These are phyloP conservation scores for Lentinula detonsa DNA, from an alignment of 768 basidiomycete species.

Conservation along the genomic window DNA sequence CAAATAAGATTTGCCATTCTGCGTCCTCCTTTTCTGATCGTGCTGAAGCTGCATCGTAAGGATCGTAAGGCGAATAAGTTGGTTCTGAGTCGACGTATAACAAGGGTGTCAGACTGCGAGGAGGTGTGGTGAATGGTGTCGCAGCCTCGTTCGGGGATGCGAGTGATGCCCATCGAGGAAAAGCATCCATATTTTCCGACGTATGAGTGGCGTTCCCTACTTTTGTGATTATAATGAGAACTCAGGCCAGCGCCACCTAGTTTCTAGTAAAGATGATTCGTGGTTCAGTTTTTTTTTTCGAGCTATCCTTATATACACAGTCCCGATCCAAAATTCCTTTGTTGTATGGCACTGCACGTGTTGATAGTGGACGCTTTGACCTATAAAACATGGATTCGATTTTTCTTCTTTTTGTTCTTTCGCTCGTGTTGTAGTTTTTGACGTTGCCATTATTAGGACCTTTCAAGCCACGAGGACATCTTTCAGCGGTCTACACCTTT, in stretches of 20 bases:
- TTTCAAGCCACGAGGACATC: background rate
- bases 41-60: background rate
- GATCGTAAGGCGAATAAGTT: background rate
- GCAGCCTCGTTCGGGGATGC: background rate
- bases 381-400: background rate
- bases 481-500: background rate
- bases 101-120: background rate
- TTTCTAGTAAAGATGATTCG: background rate
- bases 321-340: background rate
- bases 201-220: background rate
- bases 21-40: background rate
- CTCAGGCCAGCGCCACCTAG: background rate
- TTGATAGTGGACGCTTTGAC: slow-evolving; percentile 2
- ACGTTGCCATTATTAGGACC: background rate
- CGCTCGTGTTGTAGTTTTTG: background rate
- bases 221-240: background rate
- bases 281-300: background rate
- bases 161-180: background rate
- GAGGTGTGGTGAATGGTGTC: background rate
- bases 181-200: background rate
- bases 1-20: background rate
- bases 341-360: background rate
- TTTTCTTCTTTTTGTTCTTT: background rate
- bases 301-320: background rate
- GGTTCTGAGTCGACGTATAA: background rate